Base-by-base conservation (phyloP, 2,329 filamentous ascomycete species). In the Cladosporium halotolerans region DNA sequence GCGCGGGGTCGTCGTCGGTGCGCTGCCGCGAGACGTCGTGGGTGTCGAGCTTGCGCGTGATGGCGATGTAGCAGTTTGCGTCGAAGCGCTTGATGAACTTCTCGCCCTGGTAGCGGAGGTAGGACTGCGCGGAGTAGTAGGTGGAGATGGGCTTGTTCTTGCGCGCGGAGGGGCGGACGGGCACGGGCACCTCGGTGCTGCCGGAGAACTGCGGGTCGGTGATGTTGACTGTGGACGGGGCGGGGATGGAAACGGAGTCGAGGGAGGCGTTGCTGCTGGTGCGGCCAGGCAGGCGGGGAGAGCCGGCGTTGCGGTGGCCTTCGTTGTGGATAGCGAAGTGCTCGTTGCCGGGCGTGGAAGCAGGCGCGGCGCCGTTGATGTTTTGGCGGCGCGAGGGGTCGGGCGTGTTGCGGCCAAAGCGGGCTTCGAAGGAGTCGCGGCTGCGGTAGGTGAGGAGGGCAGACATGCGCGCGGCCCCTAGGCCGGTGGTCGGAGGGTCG, bases 81-180 rank as follows among this genome's bases (percentile, higher is more conserved):
- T 99, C 93, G 70, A 97, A 99, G 9, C 93, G 87, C 70, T 88
- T 90, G 63, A 97, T 93, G 64, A 99, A 99, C 71, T 99, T 99
- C 63, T 86, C 82, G 53, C 90, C 92, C 72, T 99, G 93, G 71
- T 99, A 99, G 16, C 93, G 87, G 41, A 99, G 81, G 71, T 99
- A 99, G 0, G 91, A 96, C 70, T 99, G 93, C 0, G 93, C 93
- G 0, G 93, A 97, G 72, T 97, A 99, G 72, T 96, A 96, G n/a
- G 89, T 93, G 2, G 76, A 57, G 66, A 57, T 73, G 41, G 68
- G 69, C 62, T 65, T 74, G 32, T 40, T 40, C 32, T 51, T 51
- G 62, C 57, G 62, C 71, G 53, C 78, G 19, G 48, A 46, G 11
- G 60, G 50, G 55, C 58, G 56, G 23, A 61, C 57, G 7, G 58